These are phyloP conservation scores for Penicillium corylophilum DNA, from an alignment of 2,329 filamentous ascomycete genomes.

Conservation along the genomic window DNA sequence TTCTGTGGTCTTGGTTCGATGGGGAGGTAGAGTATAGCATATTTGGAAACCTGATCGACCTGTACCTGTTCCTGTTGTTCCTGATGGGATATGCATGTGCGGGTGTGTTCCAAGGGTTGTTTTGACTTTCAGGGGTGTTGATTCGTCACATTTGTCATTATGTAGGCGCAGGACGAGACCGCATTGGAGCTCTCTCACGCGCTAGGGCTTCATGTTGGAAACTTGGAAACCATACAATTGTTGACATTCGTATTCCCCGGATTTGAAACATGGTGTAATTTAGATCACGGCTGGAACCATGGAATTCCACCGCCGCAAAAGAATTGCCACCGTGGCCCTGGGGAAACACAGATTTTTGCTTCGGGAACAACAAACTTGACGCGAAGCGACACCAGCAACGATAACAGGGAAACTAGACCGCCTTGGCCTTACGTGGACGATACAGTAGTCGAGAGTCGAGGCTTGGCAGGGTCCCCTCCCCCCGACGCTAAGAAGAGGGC, in stretches of 20 bases:
- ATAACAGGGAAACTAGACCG: background rate
- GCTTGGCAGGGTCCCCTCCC: constrained; percentile 2
- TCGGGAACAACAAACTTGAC: background rate
- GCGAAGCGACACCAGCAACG: background rate
- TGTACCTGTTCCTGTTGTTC: no score
- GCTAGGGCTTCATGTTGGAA: no score
- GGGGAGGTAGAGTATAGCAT: constrained; percentile 1
- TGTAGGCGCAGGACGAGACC: background rate
- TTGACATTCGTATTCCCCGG: background rate
- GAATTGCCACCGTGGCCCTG: background rate
- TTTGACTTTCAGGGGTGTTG: no score
- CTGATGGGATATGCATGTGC: no score
- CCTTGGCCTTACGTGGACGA: background rate
- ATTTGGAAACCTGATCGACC: no score
- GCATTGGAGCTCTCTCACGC: background rate
- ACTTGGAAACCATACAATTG: background rate
- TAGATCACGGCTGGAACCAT: background rate
- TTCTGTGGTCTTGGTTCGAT: constrained; percentile 22
- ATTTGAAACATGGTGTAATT: background rate
- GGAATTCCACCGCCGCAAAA: background rate
- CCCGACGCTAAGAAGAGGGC: constrained; percentile 1
- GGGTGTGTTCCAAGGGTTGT: no score
- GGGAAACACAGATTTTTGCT: background rate
- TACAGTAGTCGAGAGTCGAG: background rate
- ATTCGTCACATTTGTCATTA: background rate